phyloP scores from a whole-genome alignment of 345 rosid species.

The Turritis glabra region DNA sequence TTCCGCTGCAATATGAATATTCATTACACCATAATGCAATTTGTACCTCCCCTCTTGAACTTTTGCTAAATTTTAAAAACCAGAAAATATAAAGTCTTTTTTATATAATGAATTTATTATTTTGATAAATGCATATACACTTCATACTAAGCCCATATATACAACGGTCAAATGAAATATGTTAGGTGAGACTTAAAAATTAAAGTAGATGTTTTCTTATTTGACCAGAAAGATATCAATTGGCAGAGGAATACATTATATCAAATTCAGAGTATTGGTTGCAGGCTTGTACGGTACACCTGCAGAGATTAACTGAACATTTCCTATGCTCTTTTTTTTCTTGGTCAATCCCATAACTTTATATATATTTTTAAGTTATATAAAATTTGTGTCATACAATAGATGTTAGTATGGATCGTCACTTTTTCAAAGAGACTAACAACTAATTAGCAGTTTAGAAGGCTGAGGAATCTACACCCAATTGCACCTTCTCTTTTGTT shows the following conservation, averaged over 20 bases:
- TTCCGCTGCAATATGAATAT: neutral
- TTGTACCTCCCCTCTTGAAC: neutral
- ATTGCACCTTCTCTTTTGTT: too few relatives aligned
- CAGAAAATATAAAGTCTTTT: neutral
- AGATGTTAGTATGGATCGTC: neutral
- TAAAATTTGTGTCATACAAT: neutral
- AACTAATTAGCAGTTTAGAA: constrained; percentile 10
- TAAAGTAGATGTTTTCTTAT: constrained; percentile 12
- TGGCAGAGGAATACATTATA: constrained; percentile 31
- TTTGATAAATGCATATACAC: neutral
- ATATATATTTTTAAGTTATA: neutral
- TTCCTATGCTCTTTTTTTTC: neutral
- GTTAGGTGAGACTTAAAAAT: constrained; percentile 10
- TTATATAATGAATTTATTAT: neutral
- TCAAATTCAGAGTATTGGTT: constrained; percentile 12
- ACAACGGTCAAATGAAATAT: neutral
- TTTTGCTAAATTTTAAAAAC: neutral
- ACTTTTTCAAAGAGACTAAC: constrained; percentile 17
- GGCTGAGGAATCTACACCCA: constrained; percentile 11
- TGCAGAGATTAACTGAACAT: constrained; percentile 21
- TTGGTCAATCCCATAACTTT: constrained; percentile 29
- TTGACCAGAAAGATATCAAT: constrained; percentile 20
- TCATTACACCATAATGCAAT: neutral
- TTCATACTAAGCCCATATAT: neutral
- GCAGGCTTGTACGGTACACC: constrained; percentile 30